Percentiles rank a stretch among this genome's conserved stretches.
Evolutionary conservation across 2,329 filamentous ascomycete genomes (phyloP).

Genomic region (Colletotrichum caudatum): DNA sequence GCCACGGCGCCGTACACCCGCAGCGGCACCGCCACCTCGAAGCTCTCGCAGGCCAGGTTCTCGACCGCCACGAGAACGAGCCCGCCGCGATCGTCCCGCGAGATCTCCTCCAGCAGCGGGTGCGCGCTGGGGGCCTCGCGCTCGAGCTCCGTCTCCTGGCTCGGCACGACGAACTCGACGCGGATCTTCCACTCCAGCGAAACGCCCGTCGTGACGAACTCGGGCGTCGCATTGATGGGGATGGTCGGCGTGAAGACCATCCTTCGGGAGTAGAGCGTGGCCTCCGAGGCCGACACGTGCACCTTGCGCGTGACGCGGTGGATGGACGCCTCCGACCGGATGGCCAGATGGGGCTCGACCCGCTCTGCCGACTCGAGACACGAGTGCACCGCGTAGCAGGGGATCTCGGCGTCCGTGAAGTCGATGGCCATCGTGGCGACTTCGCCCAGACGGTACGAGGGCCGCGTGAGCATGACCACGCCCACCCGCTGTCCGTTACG

Average conservation of each 20-base stretch:
- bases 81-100: conserved; percentile 81
- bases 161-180: conserved; percentile 90
- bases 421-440: conserved; percentile 86
- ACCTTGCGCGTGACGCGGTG: conserved; percentile 87
- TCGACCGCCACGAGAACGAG: conserved; percentile 81
- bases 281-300: conserved; percentile 82
- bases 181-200: conserved; percentile 89
- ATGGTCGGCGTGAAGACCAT: conserved; percentile 87
- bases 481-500: conserved; percentile 92
- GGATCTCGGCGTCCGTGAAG: conserved; percentile 80
- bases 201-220: conserved; percentile 91
- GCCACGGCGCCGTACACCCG: conserved; percentile 79
- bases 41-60: conserved; percentile 85
- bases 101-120: conserved; percentile 81
- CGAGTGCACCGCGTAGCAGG: conserved; percentile 87
- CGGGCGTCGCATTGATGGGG: conserved; percentile 85
- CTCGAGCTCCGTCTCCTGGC: conserved; percentile 39
- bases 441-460: conserved; percentile 90
- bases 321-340: conserved; percentile 87
- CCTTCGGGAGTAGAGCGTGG: conserved; percentile 82
- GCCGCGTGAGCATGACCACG: conserved; percentile 87
- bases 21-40: conserved; percentile 88
- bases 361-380: conserved; percentile 89
- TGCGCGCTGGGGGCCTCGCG: conserved; percentile 47
- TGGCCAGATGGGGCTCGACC: conserved; percentile 81